These are phyloP conservation scores for Fremontodendron californicum DNA, from an alignment of 345 rosid genomes.

Conservation along the genomic window DNA sequence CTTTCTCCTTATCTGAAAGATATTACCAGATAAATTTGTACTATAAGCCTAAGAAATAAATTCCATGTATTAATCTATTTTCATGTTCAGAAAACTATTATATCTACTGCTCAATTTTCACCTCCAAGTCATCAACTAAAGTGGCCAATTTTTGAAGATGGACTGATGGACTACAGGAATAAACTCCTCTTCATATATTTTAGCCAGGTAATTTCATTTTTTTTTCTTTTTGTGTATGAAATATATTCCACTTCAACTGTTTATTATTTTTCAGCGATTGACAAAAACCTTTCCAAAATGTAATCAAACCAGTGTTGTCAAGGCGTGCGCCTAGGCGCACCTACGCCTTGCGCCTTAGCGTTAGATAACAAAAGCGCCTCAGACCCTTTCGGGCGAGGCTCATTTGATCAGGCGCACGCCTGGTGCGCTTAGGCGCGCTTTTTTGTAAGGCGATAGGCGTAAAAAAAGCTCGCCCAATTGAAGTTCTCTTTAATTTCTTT, in stretches of 20 bases:
- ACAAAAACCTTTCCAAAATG: not conserved
- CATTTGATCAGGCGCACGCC: no score
- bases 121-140: not conserved
- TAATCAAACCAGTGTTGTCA: not conserved
- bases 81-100: not conserved
- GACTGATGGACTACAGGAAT: not conserved
- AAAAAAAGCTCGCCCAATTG: no score
- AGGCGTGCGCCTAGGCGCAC: no score
- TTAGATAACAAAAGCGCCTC: no score
- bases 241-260: not conserved
- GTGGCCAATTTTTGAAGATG: not conserved
- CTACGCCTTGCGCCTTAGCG: no score
- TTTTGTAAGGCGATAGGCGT: no score
- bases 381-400: no score
- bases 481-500: no score
- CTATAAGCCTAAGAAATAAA: not conserved
- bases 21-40: not conserved
- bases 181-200: not conserved
- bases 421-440: no score
- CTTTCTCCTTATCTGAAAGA: not conserved
- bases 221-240: not conserved
- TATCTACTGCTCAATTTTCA: not conserved
- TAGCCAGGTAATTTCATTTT: not conserved
- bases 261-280: not conserved
- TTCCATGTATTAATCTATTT: not conserved